phyloP scores from a whole-genome alignment of 2,329 filamentous ascomycete species.

The Colletotrichum sp. region DNA sequence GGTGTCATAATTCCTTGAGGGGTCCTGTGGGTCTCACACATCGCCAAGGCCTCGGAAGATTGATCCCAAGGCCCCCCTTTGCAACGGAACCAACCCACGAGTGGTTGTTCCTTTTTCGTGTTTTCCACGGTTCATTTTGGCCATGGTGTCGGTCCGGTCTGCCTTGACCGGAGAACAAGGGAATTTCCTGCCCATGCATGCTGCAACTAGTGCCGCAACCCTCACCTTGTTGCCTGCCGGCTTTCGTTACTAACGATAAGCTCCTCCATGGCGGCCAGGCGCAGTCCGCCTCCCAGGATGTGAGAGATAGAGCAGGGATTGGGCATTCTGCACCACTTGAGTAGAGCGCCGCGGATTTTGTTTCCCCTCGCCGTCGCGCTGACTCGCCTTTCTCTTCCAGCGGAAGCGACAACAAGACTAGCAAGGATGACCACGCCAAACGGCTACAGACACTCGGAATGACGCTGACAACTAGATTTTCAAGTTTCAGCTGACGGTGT shows the following conservation, averaged over 20 bases:
- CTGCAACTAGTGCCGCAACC: neutral
- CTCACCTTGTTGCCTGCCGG: neutral
- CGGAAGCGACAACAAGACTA: neutral
- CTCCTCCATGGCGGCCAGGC: neutral
- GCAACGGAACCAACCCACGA: neutral
- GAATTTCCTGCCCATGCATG: neutral
- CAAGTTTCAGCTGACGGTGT: neutral
- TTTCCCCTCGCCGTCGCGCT: neutral
- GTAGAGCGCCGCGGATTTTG: neutral
- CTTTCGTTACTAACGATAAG: neutral
- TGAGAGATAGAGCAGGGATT: neutral
- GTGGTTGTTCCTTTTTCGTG: neutral
- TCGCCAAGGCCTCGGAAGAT: neutral
- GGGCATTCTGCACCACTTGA: neutral
- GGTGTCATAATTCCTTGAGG: neutral
- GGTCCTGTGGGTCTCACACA: neutral
- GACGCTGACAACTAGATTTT: neutral
- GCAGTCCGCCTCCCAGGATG: neutral
- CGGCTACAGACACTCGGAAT: neutral
- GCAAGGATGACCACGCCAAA: neutral
- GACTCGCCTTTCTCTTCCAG: neutral
- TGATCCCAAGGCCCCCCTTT: neutral
- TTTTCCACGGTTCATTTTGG: neutral
- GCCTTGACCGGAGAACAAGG: neutral
- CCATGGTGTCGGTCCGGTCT: neutral